Evolutionary conservation across 1,284 basidiomycete species (phyloP), one percentile per base, ranked within the genome.

Genomic region (Thecaphora thlaspeos): DNA sequence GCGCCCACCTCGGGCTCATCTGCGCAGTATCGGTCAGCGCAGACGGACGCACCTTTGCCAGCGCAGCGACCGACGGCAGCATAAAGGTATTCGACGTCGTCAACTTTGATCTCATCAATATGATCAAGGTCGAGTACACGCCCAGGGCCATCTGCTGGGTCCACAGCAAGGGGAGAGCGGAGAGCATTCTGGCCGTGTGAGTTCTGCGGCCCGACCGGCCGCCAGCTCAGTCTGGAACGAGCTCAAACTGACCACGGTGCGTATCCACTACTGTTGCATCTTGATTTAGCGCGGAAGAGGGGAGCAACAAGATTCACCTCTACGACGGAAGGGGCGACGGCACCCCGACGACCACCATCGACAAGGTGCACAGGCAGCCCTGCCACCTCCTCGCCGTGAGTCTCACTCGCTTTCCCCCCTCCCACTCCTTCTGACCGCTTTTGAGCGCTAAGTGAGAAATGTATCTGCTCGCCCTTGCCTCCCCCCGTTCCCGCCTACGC

Each of bases 81-180:
- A 90, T 88, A 38, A 93, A 97, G 77, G 88, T 98, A 26, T 98
- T 97, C 76, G 95, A 99, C 77, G 91, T 98, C 1, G 84, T 95
- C 66, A 97, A 97, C 80, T 95, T 95, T 78, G 91, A 98, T 79
- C 95, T 98, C 89, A 98, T 98, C 78, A 98, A 97, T 78, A 97
- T 97, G 81, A 84, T 99, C 60, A 90, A 91, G 72, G 81, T 99
- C 8, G 60, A 58, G 14, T 70, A 51, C 60, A 70, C 54, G 37
- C 65, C 55, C 5, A 47, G 68, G 8, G 55, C 63, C 0, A 24
- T 55, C 15, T 60, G 55, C 74, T 98, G 93, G 94, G 87, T 97
- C 4, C 94, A 97, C 78, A 83, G 82, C 51, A 84, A 88, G 19
- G 91, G 92, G 32, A 87, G 93, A 65, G 91, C 89, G 0, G 88